Evolutionary conservation across 2,329 filamentous ascomycete genomes (phyloP), one percentile per base, ranked within the genome.

Genomic region (Colletotrichum nymphaeae): DNA sequence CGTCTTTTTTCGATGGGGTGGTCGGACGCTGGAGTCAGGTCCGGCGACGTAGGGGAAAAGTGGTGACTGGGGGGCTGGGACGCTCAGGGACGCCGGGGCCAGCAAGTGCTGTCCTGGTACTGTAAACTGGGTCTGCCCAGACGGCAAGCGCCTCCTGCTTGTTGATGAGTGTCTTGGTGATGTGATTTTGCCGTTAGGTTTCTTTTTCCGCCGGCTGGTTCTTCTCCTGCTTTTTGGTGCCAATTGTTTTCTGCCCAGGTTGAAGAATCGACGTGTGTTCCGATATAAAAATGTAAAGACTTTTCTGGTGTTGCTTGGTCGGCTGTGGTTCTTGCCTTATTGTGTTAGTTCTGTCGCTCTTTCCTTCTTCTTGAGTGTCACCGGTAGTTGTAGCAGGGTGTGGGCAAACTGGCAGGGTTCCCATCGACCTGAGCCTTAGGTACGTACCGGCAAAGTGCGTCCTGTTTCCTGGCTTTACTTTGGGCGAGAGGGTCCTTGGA

Each of bases 101-200:
- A 49, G 42, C 42, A 49, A 49, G 42, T 22, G 37, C 42, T n/a
- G 42, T 49, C 42, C 28, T 52, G 58, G 24, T 58, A 28, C n/a
- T 53, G 30, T 37, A 35, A 59, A 35, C 69, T 49, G 56, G 63
- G 63, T 67, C 56, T 63, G 63, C 63, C 63, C 57, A 62, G 69
- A 42, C 56, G 55, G 57, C 32, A 56, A 30, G 32, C 57, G 63
- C 69, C 69, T 72, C 57, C 69, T 63, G 52, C 57, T 49, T 67
- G 69, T 52, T 57, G 46, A 37, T 58, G 64, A 72, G 26, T 63
- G 64, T 67, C 58, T 73, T 73, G 56, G 67, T 62, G 56, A 65
- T 62, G 35, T 69, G 70, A 66, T 73, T 64, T 62, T 35, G 49
- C 67, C 60, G 70, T 35, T 12, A 12, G 32, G 32, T 65, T 62